Evolutionary conservation across 371 early-diverging fungal genomes (phyloP).

Genomic region (Coemansia sp.): DNA sequence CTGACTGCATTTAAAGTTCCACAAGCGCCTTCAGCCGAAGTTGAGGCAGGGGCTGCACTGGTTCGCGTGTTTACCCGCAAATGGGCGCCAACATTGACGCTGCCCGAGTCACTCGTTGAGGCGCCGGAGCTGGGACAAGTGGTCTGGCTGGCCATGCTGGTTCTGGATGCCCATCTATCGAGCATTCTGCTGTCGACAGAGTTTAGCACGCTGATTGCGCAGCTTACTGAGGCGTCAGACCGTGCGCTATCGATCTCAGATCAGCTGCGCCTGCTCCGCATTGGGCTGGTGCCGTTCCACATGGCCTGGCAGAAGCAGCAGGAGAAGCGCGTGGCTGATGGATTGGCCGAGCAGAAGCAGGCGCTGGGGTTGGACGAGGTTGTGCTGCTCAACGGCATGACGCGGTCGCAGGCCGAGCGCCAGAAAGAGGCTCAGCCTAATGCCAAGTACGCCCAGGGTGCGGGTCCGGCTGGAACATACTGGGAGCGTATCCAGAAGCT

Average conservation of each 20-base stretch:
- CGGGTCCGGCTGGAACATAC: constrained; percentile 40
- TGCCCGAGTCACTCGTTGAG: constrained; percentile 20
- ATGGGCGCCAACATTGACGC: constrained; percentile 42
- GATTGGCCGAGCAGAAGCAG: constrained; percentile 38
- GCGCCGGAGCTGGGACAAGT: constrained; percentile 36
- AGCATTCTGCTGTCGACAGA: constrained; percentile 31
- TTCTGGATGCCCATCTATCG: constrained; percentile 43
- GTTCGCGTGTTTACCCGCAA: constrained; percentile 33
- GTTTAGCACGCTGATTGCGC: constrained; percentile 26
- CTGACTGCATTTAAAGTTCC: constrained; percentile 31
- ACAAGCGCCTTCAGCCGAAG: background rate
- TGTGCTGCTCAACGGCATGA: constrained; percentile 43
- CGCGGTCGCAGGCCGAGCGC: constrained; percentile 42
- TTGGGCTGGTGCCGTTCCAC: constrained; percentile 46
- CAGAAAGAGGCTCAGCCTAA: constrained; percentile 24
- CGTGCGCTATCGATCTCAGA: constrained; percentile 39
- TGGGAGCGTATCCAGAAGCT: constrained; percentile 51
- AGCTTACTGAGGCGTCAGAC: constrained; percentile 31
- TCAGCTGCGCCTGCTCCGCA: constrained; percentile 41
- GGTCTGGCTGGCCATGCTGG: constrained; percentile 34
- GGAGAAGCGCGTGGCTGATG: constrained; percentile 32
- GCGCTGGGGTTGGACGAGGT: constrained; percentile 48
- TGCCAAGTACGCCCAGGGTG: constrained; percentile 38
- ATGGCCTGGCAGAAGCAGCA: constrained; percentile 39
- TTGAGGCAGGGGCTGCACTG: background rate